Evolutionary conservation across 768 basidiomycete species (phyloP).

Genomic region (Rhodosporidiobolus odoratus): DNA sequence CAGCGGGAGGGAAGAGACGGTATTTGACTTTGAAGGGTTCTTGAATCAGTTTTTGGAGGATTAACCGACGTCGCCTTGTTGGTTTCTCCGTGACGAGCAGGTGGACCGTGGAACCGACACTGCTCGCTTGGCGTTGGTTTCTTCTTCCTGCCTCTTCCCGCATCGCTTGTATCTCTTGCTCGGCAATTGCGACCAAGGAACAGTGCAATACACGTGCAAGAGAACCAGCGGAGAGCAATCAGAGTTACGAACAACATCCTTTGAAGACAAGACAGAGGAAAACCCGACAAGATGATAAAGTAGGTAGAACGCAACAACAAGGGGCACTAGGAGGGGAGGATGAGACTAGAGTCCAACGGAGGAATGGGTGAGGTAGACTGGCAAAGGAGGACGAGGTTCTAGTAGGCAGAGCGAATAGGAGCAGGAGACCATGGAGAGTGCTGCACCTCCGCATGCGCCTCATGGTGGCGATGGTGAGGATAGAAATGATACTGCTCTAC

Average conservation of each 20-base stretch:
- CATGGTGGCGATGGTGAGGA: background rate
- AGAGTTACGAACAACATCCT: background rate
- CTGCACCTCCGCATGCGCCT: background rate
- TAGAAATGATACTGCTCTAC: background rate
- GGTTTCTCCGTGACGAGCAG: too few species aligned
- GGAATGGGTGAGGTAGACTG: background rate
- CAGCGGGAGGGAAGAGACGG: conserved; percentile 26
- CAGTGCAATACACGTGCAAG: too few species aligned
- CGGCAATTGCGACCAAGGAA: too few species aligned
- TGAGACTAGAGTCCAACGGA: too few species aligned
- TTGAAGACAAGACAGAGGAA: background rate
- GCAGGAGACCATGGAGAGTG: background rate
- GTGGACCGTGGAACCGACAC: too few species aligned
- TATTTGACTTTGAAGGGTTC: conserved; percentile 63
- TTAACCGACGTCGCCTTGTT: background rate
- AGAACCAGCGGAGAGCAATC: background rate
- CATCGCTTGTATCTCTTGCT: background rate
- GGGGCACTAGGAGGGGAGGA: background rate
- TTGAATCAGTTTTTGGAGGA: conserved; percentile 64
- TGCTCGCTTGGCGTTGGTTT: too few species aligned
- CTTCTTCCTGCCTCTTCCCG: background rate
- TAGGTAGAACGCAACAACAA: too few species aligned
- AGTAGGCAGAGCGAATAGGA: background rate
- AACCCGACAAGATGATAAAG: background rate
- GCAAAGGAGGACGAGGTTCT: too few species aligned